These are phyloP conservation scores for Fusarium coffeatum DNA, from an alignment of 2,329 filamentous ascomycete species.

Conservation along the genomic window DNA sequence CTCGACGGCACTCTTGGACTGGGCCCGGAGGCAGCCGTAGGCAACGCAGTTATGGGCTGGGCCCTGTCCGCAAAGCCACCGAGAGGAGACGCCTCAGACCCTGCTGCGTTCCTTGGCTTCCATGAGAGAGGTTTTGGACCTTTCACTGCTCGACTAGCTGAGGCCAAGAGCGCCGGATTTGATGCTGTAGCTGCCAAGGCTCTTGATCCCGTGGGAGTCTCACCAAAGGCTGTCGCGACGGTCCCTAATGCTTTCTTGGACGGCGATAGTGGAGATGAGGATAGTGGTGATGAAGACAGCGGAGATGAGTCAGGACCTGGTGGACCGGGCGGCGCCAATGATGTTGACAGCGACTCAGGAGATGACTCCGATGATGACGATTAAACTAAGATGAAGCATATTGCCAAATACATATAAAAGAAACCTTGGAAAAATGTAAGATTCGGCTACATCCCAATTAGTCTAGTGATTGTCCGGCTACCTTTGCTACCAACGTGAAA, in stretches of 20 bases:
- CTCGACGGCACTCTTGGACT: slow-evolving; percentile 2
- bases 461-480: too few relatives aligned
- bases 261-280: not conserved
- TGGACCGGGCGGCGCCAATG: not conserved
- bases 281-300: not conserved
- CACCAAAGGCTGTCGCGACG: slow-evolving; percentile 1
- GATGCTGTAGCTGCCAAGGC: slow-evolving; percentile 8
- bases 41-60: slow-evolving; percentile 18
- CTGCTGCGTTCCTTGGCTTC: slow-evolving; percentile 1
- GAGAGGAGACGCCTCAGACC: not conserved
- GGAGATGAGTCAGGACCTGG: not conserved
- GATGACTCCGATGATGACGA: not conserved
- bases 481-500: too few relatives aligned
- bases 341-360: not conserved
- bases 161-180: not conserved
- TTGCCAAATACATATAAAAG: too few relatives aligned
- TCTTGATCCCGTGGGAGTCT: not conserved
- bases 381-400: not conserved
- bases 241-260: slow-evolving; percentile 2
- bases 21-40: not conserved
- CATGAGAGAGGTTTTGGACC: slow-evolving; percentile 1
- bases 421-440: too few relatives aligned
- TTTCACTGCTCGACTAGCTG: not conserved
- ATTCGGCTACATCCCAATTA: too few relatives aligned
- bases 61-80: not conserved